Percentiles rank a stretch among this genome's conserved stretches.
Conservation (phyloP, 1,139 yeast genomes). For the Blastobotrys capitulatus region DNA sequence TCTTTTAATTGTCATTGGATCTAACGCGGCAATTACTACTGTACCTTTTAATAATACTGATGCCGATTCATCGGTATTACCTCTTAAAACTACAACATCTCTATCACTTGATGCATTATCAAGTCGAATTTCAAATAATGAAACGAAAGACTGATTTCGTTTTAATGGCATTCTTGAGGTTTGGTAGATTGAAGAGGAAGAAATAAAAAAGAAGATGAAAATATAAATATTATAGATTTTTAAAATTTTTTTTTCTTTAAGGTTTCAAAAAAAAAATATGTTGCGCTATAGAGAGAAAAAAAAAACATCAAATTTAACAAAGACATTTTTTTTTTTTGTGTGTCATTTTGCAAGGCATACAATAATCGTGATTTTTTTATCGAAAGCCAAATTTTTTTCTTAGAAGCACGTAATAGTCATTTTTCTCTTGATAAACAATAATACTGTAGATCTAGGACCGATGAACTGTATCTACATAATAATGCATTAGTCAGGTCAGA, state of each 20-base stretch:
- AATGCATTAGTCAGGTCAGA: background rate
- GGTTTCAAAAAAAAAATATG: no score
- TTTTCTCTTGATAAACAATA: no score
- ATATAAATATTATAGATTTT: background rate
- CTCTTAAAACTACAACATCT: conserved; percentile 78
- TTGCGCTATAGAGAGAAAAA: background rate
- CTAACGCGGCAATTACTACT: conserved; percentile 69
- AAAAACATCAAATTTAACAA: background rate
- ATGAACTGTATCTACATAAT: no score
- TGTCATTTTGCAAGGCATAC: no score
- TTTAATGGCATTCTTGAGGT: conserved; percentile 5
- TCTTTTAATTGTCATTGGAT: conserved; percentile 64
- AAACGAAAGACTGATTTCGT: conserved; percentile 13
- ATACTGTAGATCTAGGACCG: no score
- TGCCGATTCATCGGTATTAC: conserved; percentile 69
- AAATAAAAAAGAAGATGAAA: conserved; percentile 1
- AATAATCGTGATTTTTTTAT: no score
- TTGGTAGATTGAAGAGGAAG: no score
- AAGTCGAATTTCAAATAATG: conserved; percentile 29
- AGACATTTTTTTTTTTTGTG: background rate
- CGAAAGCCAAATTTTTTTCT: no score
- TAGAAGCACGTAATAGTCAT: no score
- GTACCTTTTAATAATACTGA: conserved; percentile 72
- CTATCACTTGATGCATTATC: conserved; percentile 41
- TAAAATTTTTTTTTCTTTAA: background rate